Base-by-base conservation (phyloP, 2,329 filamentous ascomycete species). In the Neofusicoccum cordaticola region DNA sequence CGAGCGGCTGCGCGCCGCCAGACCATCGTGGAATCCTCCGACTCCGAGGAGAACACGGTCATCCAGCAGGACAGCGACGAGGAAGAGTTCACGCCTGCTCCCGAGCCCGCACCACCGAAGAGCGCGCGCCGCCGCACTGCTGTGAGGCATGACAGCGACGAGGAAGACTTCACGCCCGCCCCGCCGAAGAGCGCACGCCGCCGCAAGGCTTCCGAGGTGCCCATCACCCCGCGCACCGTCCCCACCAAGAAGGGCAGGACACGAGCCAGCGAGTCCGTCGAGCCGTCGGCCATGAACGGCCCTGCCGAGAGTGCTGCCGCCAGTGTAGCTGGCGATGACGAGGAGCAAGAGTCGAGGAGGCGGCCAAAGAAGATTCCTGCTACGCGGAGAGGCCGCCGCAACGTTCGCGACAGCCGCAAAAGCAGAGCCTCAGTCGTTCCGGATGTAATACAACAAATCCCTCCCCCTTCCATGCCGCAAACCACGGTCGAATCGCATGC, bases 91-190 rank as follows among this genome's bases (percentile, higher is more conserved):
- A 90, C 90, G 50, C 92, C 92, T 2, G 90, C 89, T 53, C 1
- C 81, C 84, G 84, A 83, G 66, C 82, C 80, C 47, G 85, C 82
- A 39, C 82, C 56, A 22, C 1, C 81, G 85, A 84, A 84, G 66
- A 82, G 80, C 52, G 85, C 82, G 37, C 82, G 84, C 68, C 85
- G 88, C 66, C 82, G 86, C 63, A 78, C 83, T 42, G 82, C 86
- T 71, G 83, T 85, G 66, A 81, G 86, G 37, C 82, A 85, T 13
- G 84, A 83, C 22, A 83, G 89, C 35, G 86, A 90, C 57, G 90
- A 91, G 67, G 90, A 93, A 53, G 91, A 96, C 60, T 95, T 93
- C 72, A 90, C 90, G 47, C 92, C 92, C 1, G 90, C 89, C 82
- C 85, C 53, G 82, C 85, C 53, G 22, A 60, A 50, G 27, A 61